A percentile compares a stretch with the other conserved stretches of the same genome.
Conservation (phyloP, 164 flowering plant genomes). For the Vitis rotundifolia region DNA sequence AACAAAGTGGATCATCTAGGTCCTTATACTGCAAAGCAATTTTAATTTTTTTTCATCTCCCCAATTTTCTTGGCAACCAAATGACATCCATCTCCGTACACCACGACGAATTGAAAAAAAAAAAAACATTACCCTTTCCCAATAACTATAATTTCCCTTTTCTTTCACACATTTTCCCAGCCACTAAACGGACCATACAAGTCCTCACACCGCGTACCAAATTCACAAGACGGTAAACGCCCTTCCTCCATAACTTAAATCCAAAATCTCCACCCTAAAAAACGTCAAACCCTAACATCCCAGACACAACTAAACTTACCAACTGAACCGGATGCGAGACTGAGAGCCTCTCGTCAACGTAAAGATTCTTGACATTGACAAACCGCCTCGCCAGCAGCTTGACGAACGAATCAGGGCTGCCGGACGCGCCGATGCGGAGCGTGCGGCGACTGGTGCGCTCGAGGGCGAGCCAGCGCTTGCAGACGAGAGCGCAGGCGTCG, state of each 20-base stretch:
- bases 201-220: background rate
- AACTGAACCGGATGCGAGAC: constrained; percentile 33
- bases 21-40: background rate
- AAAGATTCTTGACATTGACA: constrained; percentile 44
- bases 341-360: constrained; percentile 71
- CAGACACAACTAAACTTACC: constrained; percentile 21
- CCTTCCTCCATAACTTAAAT: no score
- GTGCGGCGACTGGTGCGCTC: constrained; percentile 71
- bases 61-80: background rate
- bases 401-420: constrained; percentile 55
- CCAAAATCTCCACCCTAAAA: background rate
- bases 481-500: constrained; percentile 85
- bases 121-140: background rate
- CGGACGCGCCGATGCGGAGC: constrained; percentile 76
- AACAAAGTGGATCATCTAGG: no score
- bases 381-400: constrained; percentile 51
- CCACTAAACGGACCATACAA: background rate
- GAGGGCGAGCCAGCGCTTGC: constrained; percentile 78
- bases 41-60: background rate
- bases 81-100: no score
- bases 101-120: background rate
- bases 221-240: no score
- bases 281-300: background rate
- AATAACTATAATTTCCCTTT: background rate
- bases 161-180: background rate